Percentiles rank a stretch among this genome's conserved stretches.
These are phyloP conservation scores for Suhomyces atakaporum DNA, from an alignment of 1,139 yeast genomes.

Conservation along the genomic window DNA sequence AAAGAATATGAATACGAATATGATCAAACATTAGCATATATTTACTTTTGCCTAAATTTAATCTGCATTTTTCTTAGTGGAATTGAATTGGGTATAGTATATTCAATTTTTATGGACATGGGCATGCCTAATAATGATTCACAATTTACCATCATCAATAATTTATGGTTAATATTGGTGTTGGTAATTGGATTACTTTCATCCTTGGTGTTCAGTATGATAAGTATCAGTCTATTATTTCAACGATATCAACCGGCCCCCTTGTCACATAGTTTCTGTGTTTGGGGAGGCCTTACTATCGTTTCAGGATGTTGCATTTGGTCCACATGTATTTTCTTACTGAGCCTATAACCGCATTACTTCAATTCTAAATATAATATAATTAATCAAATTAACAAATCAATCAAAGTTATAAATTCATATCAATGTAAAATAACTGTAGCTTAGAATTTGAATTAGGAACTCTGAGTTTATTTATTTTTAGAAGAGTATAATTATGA, in stretches of 20 bases:
- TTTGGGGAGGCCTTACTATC: slow-evolving; percentile 34
- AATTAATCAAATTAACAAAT: background rate
- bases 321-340: slow-evolving; percentile 18
- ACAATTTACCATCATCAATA: slow-evolving; percentile 31
- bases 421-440: too few relatives aligned
- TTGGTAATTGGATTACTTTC: slow-evolving; percentile 37
- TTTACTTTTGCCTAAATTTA: slow-evolving; percentile 40
- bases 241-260: slow-evolving; percentile 33
- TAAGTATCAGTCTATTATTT: slow-evolving; percentile 33
- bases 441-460: too few relatives aligned
- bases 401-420: too few relatives aligned
- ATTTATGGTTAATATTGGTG: slow-evolving; percentile 36
- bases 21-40: slow-evolving; percentile 39
- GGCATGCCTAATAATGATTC: slow-evolving; percentile 17
- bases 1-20: slow-evolving; percentile 34
- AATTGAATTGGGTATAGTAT: slow-evolving; percentile 47
- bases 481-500: too few relatives aligned
- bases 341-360: slow-evolving; percentile 6
- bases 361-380: slow-evolving; percentile 3
- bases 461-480: too few relatives aligned
- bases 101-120: slow-evolving; percentile 31
- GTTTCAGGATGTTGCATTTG: slow-evolving; percentile 31
- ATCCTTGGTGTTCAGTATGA: slow-evolving; percentile 36
- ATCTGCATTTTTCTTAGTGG: slow-evolving; percentile 43
- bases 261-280: slow-evolving; percentile 26